Conservation (phyloP, 164 flowering plant genomes). For the Kalanchoe fedtschenkoi region DNA sequence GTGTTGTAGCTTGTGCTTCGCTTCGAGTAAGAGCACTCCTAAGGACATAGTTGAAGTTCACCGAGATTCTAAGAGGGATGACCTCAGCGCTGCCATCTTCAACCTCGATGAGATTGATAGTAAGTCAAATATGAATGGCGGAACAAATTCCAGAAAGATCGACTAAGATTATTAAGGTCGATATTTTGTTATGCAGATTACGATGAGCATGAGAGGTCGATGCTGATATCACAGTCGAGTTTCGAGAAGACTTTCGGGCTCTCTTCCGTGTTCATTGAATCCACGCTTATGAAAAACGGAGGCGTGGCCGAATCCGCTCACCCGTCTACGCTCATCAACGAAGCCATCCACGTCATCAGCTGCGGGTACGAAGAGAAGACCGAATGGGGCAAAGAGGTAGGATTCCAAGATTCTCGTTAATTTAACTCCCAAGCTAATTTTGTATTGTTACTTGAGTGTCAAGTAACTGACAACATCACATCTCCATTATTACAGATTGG, state of each 20-base stretch:
- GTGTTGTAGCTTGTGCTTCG: conserved; percentile 55
- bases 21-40: conserved; percentile 51
- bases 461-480: background rate
- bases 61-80: conserved; percentile 75
- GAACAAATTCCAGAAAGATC: background rate
- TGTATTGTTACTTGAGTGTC: background rate
- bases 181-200: conserved; percentile 72
- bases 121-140: conserved; percentile 23
- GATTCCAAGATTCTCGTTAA: too few relatives aligned
- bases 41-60: conserved; percentile 60
- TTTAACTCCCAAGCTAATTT: too few relatives aligned
- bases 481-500: conserved; percentile 50
- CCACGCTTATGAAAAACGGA: conserved; percentile 90
- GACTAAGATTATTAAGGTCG: background rate
- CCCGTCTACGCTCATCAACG: conserved; percentile 68
- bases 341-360: conserved; percentile 94
- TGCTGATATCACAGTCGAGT: conserved; percentile 84
- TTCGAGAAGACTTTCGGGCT: conserved; percentile 93
- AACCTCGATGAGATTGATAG: conserved; percentile 89
- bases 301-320: conserved; percentile 78
- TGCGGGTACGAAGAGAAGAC: conserved; percentile 98
- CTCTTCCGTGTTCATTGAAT: conserved; percentile 87
- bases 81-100: conserved; percentile 87
- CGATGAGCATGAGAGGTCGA: conserved; percentile 84
- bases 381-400: conserved; percentile 95